phyloP scores from a whole-genome alignment of 177 flowering plant genomes.

The Telopea speciosissima region DNA sequence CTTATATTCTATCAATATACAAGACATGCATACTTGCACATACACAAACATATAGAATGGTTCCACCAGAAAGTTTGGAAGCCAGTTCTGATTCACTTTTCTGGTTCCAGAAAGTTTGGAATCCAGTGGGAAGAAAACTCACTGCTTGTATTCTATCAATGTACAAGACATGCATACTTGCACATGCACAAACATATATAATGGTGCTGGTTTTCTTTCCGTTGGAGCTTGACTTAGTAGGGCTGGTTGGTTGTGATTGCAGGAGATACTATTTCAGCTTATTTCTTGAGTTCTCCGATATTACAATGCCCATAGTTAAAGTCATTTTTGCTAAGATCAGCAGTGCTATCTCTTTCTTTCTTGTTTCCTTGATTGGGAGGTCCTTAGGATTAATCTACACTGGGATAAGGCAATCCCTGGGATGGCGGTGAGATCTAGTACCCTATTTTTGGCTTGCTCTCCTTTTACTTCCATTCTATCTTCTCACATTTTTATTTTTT shows the following conservation, averaged over 20 bases:
- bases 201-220: not conserved
- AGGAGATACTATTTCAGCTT: slow-evolving; percentile 97
- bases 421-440: slow-evolving; percentile 53
- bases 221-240: not conserved
- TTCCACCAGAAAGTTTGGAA: too few species aligned
- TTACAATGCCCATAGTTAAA: slow-evolving; percentile 67
- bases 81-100: not conserved
- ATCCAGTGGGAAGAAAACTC: too few species aligned
- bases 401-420: slow-evolving; percentile 84
- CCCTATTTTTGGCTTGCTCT: not conserved
- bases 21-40: not conserved
- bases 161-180: not conserved
- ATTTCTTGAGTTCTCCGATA: slow-evolving; percentile 76
- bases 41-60: not conserved
- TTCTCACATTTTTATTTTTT: not conserved
- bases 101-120: too few species aligned
- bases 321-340: slow-evolving; percentile 51
- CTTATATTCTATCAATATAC: not conserved
- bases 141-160: not conserved
- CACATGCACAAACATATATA: not conserved
- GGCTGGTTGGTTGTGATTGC: slow-evolving; percentile 28
- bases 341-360: slow-evolving; percentile 74
- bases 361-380: slow-evolving; percentile 83
- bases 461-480: not conserved
- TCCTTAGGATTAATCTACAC: slow-evolving; percentile 86